Base-by-base conservation (phyloP, 441 rosid species). In the Arabidopsis hybrid region DNA sequence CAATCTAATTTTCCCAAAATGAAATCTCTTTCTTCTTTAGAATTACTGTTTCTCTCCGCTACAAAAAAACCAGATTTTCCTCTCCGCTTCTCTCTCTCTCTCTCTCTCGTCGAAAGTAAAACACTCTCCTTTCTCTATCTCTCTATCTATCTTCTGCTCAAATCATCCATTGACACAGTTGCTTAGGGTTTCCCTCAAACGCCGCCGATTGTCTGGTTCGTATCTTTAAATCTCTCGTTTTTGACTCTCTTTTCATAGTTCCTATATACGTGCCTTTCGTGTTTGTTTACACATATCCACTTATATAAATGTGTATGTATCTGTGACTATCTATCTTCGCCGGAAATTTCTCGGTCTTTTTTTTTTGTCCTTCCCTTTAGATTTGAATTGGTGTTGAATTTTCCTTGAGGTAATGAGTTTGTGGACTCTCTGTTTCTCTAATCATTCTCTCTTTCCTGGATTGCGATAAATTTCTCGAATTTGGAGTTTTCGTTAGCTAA, bases 171-270 rank as follows among this genome's bases (percentile, higher is more conserved):
- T 47, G 26, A 32, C 47, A 64, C 66, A 31, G 45, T 69, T 1
- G 0, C 4, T 46, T 43, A 8, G 26, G 31, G 21, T 46, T 56
- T 61, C 3, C 66, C 65, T 55, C 35, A 38, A 40, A 31, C 75
- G 47, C 0, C 66, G 75, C 62, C 51, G 67, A 13, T 58, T 77
- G 0, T 71, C 76, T 59, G 80, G 72, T 77, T 42, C 35, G 79
- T 75, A 5, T 51, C 45, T 6, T 10, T 2, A 2, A 69, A 32
- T 38, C 17, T 46, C 67, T 58, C 17, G 0, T 12, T 1, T 21
- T 14, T 38, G 3, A 14, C 14, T 47, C 14, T 53, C 62, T 52
- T 42, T 56, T 49, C 13, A 8, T 11, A 4, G 34, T 47, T 73
- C 38, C 21, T 74, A 10, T 42, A 18, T 68, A 53, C 61, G 43